phyloP scores from a whole-genome alignment of 139 green algal genomes.

The Chlamydomonas sp. region DNA sequence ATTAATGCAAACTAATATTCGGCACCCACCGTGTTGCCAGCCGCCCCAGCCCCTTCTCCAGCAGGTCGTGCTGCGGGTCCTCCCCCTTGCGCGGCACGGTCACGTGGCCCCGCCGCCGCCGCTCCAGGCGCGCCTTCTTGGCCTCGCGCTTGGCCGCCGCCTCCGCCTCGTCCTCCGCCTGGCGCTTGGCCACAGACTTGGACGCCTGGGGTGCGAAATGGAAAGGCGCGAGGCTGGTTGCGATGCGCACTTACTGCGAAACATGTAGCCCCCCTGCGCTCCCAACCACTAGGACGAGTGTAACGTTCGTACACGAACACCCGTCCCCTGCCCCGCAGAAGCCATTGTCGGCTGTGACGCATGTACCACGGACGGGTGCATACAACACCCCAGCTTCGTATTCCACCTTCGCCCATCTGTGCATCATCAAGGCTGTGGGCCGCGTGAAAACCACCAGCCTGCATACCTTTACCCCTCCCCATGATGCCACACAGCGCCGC shows the following conservation, averaged over 20 bases:
- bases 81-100: conserved; percentile 62
- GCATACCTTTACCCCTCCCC: too few relatives aligned
- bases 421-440: too few relatives aligned
- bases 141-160: conserved; percentile 50
- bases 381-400: too few relatives aligned
- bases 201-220: conserved; percentile 36
- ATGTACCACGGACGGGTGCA: too few relatives aligned
- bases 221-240: background rate
- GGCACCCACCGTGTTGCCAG: conserved; percentile 66
- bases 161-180: conserved; percentile 64
- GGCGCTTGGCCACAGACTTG: conserved; percentile 67
- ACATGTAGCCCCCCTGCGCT: too few relatives aligned
- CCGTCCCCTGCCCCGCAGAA: too few relatives aligned
- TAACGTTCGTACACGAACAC: too few relatives aligned
- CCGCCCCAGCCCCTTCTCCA: conserved; percentile 75
- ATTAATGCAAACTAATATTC: background rate
- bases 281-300: too few relatives aligned
- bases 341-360: too few relatives aligned
- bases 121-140: conserved; percentile 66
- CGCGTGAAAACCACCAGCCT: too few relatives aligned
- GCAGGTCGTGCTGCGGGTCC: conserved; percentile 72
- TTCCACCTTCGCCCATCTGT: too few relatives aligned
- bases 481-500: too few relatives aligned
- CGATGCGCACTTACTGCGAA: background rate
- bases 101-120: conserved; percentile 72